Conservation (phyloP, 2,329 filamentous ascomycete genomes). For the Talaromyces sp. region DNA sequence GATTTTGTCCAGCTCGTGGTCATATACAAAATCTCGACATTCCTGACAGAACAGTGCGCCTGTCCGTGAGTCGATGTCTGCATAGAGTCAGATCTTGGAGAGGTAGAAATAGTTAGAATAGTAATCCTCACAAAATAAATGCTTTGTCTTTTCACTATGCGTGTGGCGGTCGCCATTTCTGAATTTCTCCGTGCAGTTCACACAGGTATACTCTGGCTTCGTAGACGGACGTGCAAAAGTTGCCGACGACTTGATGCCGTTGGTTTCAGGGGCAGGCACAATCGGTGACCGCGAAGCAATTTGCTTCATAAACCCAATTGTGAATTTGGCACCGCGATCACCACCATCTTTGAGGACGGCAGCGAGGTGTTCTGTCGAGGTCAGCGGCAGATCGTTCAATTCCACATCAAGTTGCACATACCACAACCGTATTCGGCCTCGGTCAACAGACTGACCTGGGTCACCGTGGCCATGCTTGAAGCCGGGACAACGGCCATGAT, state of each 20-base stretch:
- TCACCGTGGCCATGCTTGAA: constrained; percentile 25
- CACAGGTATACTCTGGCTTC: constrained; percentile 35
- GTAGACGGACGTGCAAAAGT: constrained; percentile 16
- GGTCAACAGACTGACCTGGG: constrained; percentile 26
- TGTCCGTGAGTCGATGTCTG: constrained; percentile 38
- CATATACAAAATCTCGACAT: constrained; percentile 39
- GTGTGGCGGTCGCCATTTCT: constrained; percentile 24
- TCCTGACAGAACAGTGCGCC: constrained; percentile 34
- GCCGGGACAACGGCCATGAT: constrained; percentile 3
- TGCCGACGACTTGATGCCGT: constrained; percentile 4
- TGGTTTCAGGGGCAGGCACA: constrained; percentile 1
- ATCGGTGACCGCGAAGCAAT: constrained; percentile 3
- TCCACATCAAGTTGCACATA: constrained; percentile 18
- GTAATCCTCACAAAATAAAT: constrained; percentile 34
- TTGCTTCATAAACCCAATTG: constrained; percentile 10
- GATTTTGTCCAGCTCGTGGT: constrained; percentile 33
- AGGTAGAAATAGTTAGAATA: not conserved
- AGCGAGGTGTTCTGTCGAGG: constrained; percentile 34
- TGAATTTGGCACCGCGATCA: constrained; percentile 3
- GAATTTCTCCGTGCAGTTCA: constrained; percentile 31
- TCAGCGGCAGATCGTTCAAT: constrained; percentile 10
- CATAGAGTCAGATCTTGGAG: constrained; percentile 7
- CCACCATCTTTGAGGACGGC: constrained; percentile 23
- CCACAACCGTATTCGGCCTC: constrained; percentile 38
- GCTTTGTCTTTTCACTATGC: constrained; percentile 33